These are phyloP conservation scores for Trichosporon coremiiforme DNA, from an alignment of 1,284 basidiomycete genomes.

Conservation along the genomic window DNA sequence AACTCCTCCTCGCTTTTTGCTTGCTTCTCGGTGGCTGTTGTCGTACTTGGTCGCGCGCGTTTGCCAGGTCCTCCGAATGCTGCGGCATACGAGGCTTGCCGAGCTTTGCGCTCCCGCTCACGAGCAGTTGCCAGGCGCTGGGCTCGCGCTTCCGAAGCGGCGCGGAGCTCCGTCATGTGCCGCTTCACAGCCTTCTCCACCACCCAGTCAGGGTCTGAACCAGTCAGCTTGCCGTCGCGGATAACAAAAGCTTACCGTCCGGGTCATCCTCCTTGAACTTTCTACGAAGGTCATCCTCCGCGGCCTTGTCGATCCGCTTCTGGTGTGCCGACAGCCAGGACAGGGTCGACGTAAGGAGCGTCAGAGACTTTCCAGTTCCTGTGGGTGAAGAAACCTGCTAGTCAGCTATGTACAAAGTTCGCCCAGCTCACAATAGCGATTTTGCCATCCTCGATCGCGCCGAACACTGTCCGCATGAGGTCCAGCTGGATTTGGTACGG, in stretches of 20 bases:
- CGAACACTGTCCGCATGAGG: constrained; percentile 85
- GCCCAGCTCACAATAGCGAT: constrained; percentile 65
- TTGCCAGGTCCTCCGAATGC: constrained; percentile 32
- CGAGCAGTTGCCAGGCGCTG: constrained; percentile 65
- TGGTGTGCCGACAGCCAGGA: constrained; percentile 69
- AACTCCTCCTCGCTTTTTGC: constrained; percentile 62
- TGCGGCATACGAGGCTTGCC: constrained; percentile 21
- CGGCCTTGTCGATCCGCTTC: constrained; percentile 38
- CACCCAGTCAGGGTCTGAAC: constrained; percentile 74
- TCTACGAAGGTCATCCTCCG: constrained; percentile 38
- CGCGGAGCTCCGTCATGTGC: constrained; percentile 66
- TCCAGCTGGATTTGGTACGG: constrained; percentile 88
- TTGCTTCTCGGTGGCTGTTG: constrained; percentile 16
- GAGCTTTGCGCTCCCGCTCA: constrained; percentile 65
- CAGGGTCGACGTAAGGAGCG: constrained; percentile 73
- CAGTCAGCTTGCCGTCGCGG: neutral
- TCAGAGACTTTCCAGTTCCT: constrained; percentile 88
- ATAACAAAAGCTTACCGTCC: constrained; percentile 38
- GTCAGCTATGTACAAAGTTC: constrained; percentile 9
- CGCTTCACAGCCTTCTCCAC: constrained; percentile 71
- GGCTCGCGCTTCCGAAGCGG: constrained; percentile 66
- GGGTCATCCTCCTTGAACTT: constrained; percentile 46
- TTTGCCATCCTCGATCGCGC: constrained; percentile 70
- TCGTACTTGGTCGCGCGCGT: constrained; percentile 19
- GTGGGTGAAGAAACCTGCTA: constrained; percentile 73